Base-by-base conservation (phyloP, 164 flowering plant species). In the Stephania cephalantha region DNA sequence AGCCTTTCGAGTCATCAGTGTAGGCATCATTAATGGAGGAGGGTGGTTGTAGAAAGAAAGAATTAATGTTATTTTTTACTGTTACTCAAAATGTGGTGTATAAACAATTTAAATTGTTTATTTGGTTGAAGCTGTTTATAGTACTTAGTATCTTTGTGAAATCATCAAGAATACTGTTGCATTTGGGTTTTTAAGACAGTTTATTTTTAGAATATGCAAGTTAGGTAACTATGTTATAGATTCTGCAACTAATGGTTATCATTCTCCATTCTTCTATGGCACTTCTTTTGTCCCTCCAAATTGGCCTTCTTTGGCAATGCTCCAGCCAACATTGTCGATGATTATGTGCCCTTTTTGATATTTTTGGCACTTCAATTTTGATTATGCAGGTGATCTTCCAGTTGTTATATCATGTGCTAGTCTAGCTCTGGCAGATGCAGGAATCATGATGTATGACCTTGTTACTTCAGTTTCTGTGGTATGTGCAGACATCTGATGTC, bases 361-460 rank as follows among this genome's bases (percentile, higher is more conserved):
- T 20, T 61, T 25, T 61, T 61, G 20, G 5, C 66, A 61, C 25
- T 61, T 50, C 55, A 50, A 50, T 17, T 20, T 71, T 68, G 17
- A 18, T 22, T 48, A 12, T 79, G 66, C 77, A 95, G 99, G 97
- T 85, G 99, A 95, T 84, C 97, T 95, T 76, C 97, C 97, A 72
- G 97, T 93, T 12, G 85, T 93, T 52, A 89, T 94, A 81, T 90
- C 99, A 58, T 95, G 99, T 82, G 99, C 98, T 29, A 95, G 98
- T 82, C 91, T 95, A 77, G 99, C 99, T 73, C 81, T 92, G 8
- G 97, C 93, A 64, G 99, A 94, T 91, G 99, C 99, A 10, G 98
- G 99, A 65, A 94, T 95, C 76, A 87, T 88, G 97, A 85, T 95
- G 92, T 92, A 86, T 83, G 98, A 95, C 79, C 88, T 95, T 65